Percentiles rank a stretch among this genome's conserved stretches.
Evolutionary conservation across 169 alveolate species (phyloP).

Genomic region (Plasmodium sp.): DNA sequence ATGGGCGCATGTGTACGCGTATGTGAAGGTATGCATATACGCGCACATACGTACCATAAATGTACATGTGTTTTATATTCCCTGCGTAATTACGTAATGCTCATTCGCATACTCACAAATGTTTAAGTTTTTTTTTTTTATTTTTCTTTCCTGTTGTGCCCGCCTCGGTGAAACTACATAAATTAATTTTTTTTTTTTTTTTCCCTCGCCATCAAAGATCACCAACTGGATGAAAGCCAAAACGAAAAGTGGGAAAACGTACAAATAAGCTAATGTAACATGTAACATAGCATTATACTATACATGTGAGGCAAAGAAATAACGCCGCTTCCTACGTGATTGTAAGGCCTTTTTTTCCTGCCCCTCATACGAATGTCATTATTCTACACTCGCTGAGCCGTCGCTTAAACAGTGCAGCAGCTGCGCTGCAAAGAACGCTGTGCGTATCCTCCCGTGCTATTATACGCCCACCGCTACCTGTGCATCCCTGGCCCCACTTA

Average conservation of each 20-base stretch:
- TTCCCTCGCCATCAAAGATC: neutral
- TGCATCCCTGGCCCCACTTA: neutral
- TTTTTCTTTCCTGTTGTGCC: neutral
- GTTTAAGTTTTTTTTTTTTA: neutral
- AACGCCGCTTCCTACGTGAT: neutral
- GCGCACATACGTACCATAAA: neutral
- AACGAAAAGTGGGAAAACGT: neutral
- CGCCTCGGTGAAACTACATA: neutral
- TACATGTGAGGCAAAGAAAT: neutral
- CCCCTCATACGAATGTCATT: neutral
- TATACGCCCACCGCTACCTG: neutral
- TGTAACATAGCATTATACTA: neutral
- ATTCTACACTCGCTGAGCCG: neutral
- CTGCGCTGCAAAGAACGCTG: neutral
- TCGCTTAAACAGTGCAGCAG: neutral
- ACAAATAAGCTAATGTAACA: neutral
- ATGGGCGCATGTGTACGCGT: neutral
- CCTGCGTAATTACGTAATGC: neutral
- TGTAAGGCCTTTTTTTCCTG: neutral
- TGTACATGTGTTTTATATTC: neutral
- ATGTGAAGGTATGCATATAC: neutral
- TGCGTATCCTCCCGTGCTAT: neutral
- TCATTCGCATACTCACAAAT: neutral
- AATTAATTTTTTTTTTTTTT: too few species aligned
- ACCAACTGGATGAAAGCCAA: neutral